These are phyloP conservation scores for Aspergillus sp. DNA, from an alignment of 2,329 filamentous ascomycete species.

Conservation along the genomic window DNA sequence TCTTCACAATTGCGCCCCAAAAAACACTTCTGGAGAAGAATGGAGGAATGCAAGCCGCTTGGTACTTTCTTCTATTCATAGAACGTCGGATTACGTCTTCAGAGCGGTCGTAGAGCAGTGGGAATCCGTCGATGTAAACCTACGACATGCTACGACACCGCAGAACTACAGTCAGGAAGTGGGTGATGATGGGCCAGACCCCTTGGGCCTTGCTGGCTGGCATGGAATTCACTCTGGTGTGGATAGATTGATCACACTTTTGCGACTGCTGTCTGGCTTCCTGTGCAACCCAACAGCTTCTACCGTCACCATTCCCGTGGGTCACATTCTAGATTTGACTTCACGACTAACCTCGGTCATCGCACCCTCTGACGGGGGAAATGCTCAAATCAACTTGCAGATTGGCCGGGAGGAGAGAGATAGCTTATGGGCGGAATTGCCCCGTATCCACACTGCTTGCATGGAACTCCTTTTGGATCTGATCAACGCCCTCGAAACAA, in stretches of 20 bases:
- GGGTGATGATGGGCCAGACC: constrained; percentile 35
- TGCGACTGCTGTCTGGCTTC: constrained; percentile 61
- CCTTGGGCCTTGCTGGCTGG: constrained; percentile 62
- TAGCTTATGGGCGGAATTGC: constrained; percentile 67
- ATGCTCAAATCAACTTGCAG: constrained; percentile 63
- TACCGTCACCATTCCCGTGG: constrained; percentile 63
- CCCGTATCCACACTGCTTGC: constrained; percentile 68
- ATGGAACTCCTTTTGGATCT: constrained; percentile 59
- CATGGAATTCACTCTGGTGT: constrained; percentile 67
- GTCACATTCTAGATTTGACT: constrained; percentile 63
- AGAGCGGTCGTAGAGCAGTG: constrained; percentile 76
- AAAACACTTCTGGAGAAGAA: constrained; percentile 70
- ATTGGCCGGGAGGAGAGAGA: constrained; percentile 78
- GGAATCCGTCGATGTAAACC: constrained; percentile 58
- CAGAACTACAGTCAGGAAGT: constrained; percentile 31
- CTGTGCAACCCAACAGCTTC: constrained; percentile 61
- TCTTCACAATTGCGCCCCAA: constrained; percentile 76
- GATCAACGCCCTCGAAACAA: constrained; percentile 53
- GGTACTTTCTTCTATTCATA: constrained; percentile 62
- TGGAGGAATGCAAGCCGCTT: constrained; percentile 66
- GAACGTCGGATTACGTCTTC: constrained; percentile 70
- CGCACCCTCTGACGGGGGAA: constrained; percentile 43
- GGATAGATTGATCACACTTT: constrained; percentile 62
- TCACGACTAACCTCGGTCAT: constrained; percentile 65
- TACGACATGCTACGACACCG: constrained; percentile 27